These are phyloP conservation scores for Solanum neorickii DNA, from an alignment of 257 asterid genomes.

Conservation along the genomic window DNA sequence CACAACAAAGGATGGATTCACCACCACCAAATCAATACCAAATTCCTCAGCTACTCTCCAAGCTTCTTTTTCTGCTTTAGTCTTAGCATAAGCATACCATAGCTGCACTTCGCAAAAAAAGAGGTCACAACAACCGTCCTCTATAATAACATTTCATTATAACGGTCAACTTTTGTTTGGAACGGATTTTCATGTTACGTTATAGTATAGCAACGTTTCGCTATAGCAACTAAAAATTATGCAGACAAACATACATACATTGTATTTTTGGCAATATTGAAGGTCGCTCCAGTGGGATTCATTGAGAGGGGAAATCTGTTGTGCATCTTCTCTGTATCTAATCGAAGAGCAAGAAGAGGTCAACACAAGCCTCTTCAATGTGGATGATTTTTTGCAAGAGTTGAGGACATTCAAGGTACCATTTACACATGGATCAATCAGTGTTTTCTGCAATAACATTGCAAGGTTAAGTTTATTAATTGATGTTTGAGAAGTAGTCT, in stretches of 20 bases:
- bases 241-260: conserved; percentile 21
- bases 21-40: conserved; percentile 71
- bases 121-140: not conserved
- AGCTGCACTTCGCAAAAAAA: conserved; percentile 33
- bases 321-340: conserved; percentile 60
- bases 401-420: conserved; percentile 80
- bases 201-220: not conserved
- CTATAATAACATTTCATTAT: not conserved
- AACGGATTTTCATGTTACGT: not conserved
- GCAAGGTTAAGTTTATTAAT: not conserved
- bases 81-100: conserved; percentile 92
- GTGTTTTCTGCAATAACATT: conserved; percentile 38
- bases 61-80: conserved; percentile 71
- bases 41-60: conserved; percentile 58
- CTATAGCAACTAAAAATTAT: not conserved
- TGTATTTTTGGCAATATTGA: conserved; percentile 57
- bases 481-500: not conserved
- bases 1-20: conserved; percentile 71
- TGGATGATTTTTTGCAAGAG: conserved; percentile 59
- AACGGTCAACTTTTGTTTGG: not conserved
- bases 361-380: conserved; percentile 67
- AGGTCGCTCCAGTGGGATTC: conserved; percentile 92
- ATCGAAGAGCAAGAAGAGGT: conserved; percentile 91
- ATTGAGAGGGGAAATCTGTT: conserved; percentile 52
- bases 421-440: conserved; percentile 70